Percentiles rank a stretch among this genome's conserved stretches.
Conservation (phyloP, 2,329 filamentous ascomycete genomes). For the Fusarium ramigenum region DNA sequence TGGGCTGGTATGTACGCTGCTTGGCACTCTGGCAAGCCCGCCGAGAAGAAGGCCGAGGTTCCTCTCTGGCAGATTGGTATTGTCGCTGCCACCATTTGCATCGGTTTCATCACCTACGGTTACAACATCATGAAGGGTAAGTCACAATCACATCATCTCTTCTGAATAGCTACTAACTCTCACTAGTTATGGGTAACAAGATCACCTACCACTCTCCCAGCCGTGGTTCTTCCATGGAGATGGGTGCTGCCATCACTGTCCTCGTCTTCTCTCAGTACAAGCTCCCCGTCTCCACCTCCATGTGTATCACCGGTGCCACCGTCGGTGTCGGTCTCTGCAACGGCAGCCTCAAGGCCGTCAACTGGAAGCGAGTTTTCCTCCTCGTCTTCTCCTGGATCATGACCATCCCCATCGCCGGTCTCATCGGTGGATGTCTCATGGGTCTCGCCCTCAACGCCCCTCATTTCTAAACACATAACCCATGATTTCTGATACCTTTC, state of each 20-base stretch:
- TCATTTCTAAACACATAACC: slow-evolving; percentile 42
- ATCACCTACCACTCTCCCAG: slow-evolving; percentile 74
- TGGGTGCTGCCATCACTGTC: slow-evolving; percentile 81
- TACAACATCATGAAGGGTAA: slow-evolving; percentile 86
- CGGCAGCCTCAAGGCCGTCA: slow-evolving; percentile 75
- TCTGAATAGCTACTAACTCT: slow-evolving; percentile 16
- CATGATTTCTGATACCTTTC: slow-evolving; percentile 8
- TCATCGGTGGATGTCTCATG: slow-evolving; percentile 54
- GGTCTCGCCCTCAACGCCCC: slow-evolving; percentile 53
- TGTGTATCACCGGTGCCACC: slow-evolving; percentile 84
- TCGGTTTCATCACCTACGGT: slow-evolving; percentile 77
- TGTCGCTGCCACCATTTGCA: slow-evolving; percentile 68
- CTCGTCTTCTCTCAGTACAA: slow-evolving; percentile 79
- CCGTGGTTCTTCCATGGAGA: slow-evolving; percentile 76
- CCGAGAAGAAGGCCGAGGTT: slow-evolving; percentile 70
- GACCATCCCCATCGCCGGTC: slow-evolving; percentile 55
- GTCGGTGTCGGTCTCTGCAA: slow-evolving; percentile 83
- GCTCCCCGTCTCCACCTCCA: slow-evolving; percentile 79
- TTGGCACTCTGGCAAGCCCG: slow-evolving; percentile 70
- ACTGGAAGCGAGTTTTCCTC: slow-evolving; percentile 77
- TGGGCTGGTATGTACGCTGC: slow-evolving; percentile 77
- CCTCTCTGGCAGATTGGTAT: slow-evolving; percentile 82
- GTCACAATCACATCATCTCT: slow-evolving; percentile 27
- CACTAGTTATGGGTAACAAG: slow-evolving; percentile 81
- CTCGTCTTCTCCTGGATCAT: slow-evolving; percentile 70